Evolutionary conservation across 495 filamentous ascomycete species (phyloP).

Genomic region (Xylaria sp.): DNA sequence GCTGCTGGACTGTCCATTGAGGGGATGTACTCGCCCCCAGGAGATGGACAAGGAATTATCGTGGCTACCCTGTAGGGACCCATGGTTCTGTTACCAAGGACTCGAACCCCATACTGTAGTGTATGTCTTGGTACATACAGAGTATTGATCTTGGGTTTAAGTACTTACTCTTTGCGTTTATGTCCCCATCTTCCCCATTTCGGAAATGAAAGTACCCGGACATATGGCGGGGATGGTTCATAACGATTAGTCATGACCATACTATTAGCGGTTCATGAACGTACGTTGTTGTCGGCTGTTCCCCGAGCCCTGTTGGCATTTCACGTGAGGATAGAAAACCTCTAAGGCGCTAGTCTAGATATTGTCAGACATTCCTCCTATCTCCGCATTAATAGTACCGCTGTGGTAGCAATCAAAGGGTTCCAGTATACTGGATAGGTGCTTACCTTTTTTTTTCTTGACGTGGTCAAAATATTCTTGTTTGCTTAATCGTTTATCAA

Average conservation of each 20-base stretch:
- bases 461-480: not conserved
- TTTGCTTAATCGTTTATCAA: not conserved
- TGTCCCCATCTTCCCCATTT: not conserved
- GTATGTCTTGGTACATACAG: not conserved
- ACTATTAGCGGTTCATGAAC: not conserved
- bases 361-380: too few species aligned
- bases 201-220: not conserved
- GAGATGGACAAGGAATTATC: conserved; percentile 30
- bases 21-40: conserved; percentile 28
- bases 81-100: not conserved
- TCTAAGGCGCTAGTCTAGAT: not conserved
- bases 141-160: not conserved
- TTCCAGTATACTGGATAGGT: too few species aligned
- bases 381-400: not conserved
- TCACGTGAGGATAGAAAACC: not conserved
- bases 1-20: conserved; percentile 47
- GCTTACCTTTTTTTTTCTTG: too few species aligned
- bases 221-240: not conserved
- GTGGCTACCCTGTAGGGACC: conserved; percentile 16
- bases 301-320: not conserved
- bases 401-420: not conserved
- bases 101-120: not conserved
- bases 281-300: not conserved
- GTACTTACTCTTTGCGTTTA: not conserved
- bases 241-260: not conserved